Base-by-base conservation (phyloP, 495 filamentous ascomycete species). In the Trypethelium eluteriae region DNA sequence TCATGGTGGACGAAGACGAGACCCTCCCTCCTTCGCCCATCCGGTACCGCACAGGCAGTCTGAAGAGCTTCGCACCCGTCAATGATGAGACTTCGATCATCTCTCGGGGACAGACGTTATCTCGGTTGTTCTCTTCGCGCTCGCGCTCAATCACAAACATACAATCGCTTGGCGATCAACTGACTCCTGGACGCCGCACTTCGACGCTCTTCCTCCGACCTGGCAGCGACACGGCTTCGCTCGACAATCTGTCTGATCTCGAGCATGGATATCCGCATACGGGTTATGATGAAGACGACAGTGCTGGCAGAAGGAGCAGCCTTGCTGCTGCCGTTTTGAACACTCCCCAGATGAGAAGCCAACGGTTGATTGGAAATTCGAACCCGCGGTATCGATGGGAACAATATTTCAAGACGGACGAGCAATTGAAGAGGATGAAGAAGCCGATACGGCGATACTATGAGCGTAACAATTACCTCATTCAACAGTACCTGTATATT, bases 401-500 rank as follows among this genome's bases (percentile, higher is more conserved):
- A 74, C 78, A 80, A 67, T 91, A 92, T 69, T 89, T 84, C 80
- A 91, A 88, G 75, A 85, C 83, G 3, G 82, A 88, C 25, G 83
- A 86, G 25, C 76, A 91, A 74, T 72, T 92, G 66, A 82, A 80
- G 63, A 62, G 72, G 47, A 86, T 91, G 86, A 84, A 79, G 74
- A 88, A 86, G 74, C 78, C 83, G 3, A 73, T 90, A 69, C 88
- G 91, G 25, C 68, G 88, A 73, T 96, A 94, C 77, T 93, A 97
- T 74, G 86, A 92, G 74, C 84, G 88, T 5, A 92, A 83, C 71
- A 97, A 97, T 74, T 82, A 81, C 64, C 77, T 97, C 10, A 84
- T 97, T 62, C 88, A 91, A 66, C 89, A 91, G 70, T 97, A 96
- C 74, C 81, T 91, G 61, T 96, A 93, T 72, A 95, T 96, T 69